Evolutionary conservation across 2,329 filamentous ascomycete genomes (phyloP).

Genomic region (Venturia asperata): DNA sequence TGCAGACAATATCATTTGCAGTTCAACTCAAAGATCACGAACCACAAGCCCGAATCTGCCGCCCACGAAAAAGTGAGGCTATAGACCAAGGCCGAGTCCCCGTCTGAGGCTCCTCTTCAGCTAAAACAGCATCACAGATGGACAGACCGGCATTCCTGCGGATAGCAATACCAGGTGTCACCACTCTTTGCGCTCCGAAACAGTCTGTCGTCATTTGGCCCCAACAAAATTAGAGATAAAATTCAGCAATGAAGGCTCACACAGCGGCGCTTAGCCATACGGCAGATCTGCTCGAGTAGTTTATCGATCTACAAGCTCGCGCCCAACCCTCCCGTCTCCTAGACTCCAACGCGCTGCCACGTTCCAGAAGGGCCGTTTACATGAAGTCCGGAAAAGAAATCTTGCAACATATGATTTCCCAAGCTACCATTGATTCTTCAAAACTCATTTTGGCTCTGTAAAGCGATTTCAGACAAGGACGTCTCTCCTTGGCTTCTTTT

Average conservation of each 20-base stretch:
- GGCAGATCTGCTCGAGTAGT: neutral
- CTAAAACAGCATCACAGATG: no score
- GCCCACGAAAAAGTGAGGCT: constrained; percentile 1
- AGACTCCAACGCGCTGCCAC: neutral
- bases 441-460: neutral
- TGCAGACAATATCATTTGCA: neutral
- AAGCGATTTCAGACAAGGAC: neutral
- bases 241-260: neutral
- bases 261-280: neutral
- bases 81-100: neutral
- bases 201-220: neutral
- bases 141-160: neutral
- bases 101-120: neutral
- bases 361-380: neutral
- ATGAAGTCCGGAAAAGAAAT: neutral
- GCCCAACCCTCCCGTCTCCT: neutral
- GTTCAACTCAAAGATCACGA: neutral
- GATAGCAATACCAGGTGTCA: neutral
- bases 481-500: neutral
- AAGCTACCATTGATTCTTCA: neutral
- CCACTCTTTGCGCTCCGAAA: neutral
- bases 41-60: neutral
- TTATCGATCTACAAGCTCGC: neutral
- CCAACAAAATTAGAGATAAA: neutral
- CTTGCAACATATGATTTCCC: neutral